Percentiles rank a stretch among this genome's conserved stretches.
Evolutionary conservation across 352 stramenopile genomes (phyloP).

Genomic region (Hyaloperonospora brassicae): DNA sequence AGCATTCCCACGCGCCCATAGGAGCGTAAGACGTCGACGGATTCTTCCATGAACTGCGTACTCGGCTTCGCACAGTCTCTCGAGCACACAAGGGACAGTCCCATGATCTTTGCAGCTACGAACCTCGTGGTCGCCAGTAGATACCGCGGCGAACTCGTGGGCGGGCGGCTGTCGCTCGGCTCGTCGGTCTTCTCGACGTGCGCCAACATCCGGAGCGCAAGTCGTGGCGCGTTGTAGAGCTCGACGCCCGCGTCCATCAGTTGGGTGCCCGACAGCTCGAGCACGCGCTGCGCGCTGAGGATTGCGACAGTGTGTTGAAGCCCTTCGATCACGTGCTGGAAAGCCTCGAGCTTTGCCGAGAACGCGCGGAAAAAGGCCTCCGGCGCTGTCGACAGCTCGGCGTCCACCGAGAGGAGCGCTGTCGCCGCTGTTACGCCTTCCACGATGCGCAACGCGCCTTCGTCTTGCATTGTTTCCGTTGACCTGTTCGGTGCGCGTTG

Average conservation of each 20-base stretch:
- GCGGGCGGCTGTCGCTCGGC: neutral
- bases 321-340: constrained; percentile 16
- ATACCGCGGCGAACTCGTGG: constrained; percentile 18
- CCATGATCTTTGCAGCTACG: constrained; percentile 59
- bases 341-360: constrained; percentile 1
- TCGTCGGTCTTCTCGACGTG: constrained; percentile 18
- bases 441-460: constrained; percentile 13
- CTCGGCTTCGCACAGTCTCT: constrained; percentile 18
- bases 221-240: constrained; percentile 61
- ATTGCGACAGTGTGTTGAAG: constrained; percentile 27
- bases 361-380: constrained; percentile 2
- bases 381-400: neutral
- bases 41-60: constrained; percentile 46
- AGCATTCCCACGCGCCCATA: constrained; percentile 61
- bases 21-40: constrained; percentile 62
- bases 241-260: constrained; percentile 56
- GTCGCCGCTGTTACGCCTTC: constrained; percentile 17
- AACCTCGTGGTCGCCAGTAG: constrained; percentile 39
- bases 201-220: constrained; percentile 27
- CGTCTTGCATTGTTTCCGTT: constrained; percentile 7
- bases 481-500: constrained; percentile 4
- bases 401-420: constrained; percentile 12
- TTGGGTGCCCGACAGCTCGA: constrained; percentile 22
- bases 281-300: constrained; percentile 19
- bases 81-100: constrained; percentile 33